Conservation (phyloP, 345 rosid species). For the Eucalyptus tenuipes region DNA sequence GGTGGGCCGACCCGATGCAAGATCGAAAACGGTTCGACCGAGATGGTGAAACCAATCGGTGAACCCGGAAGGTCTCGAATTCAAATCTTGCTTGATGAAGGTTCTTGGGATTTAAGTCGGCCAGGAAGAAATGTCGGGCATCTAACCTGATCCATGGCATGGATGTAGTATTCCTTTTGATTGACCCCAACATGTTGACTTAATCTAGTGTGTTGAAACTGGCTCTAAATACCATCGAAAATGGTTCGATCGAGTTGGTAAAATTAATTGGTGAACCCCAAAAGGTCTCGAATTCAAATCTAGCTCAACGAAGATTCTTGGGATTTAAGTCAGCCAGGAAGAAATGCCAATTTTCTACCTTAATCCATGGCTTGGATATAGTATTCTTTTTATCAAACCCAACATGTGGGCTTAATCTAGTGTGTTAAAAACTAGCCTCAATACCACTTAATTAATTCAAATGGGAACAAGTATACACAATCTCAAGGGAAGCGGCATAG, state of each 20-base stretch:
- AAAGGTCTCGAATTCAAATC: background rate
- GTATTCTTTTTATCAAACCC: background rate
- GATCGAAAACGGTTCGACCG: background rate
- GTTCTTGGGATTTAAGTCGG: background rate
- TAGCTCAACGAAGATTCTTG: background rate
- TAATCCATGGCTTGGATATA: background rate
- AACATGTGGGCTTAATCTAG: accelerated
- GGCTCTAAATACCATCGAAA: accelerated
- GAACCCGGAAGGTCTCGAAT: accelerated
- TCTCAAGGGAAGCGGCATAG: background rate
- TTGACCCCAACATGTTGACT: accelerated
- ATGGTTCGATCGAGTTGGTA: background rate
- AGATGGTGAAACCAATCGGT: background rate
- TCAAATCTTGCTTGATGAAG: background rate
- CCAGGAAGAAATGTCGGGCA: background rate
- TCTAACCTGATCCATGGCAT: background rate
- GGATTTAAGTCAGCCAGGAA: accelerated
- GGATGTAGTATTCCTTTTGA: background rate
- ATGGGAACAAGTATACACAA: background rate
- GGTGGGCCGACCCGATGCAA: background rate
- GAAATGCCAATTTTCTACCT: background rate
- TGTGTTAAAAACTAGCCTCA: accelerated
- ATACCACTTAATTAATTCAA: background rate
- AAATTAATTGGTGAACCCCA: background rate
- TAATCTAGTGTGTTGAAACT: background rate